A percentile compares a stretch with the other conserved stretches of the same genome.
phyloP scores from a whole-genome alignment of 768 basidiomycete genomes.

The Pluteus cervinus region DNA sequence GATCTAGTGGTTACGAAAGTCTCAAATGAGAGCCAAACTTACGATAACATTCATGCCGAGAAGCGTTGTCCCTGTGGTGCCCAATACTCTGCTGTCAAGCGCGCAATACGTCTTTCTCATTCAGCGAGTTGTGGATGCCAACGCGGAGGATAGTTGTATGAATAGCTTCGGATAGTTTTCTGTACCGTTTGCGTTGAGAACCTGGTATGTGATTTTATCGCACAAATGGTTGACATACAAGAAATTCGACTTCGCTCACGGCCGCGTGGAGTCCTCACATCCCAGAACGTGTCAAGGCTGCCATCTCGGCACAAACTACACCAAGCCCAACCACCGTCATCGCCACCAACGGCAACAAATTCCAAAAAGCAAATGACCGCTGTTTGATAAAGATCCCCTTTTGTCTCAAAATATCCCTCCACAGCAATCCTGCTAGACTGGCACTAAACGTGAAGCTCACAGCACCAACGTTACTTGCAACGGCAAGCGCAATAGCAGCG shows the following conservation, averaged over 20 bases:
- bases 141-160: slow-evolving; percentile 75
- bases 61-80: slow-evolving; percentile 86
- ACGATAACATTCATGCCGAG: slow-evolving; percentile 60
- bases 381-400: slow-evolving; percentile 63
- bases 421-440: slow-evolving; percentile 83
- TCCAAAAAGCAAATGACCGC: slow-evolving; percentile 66
- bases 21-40: slow-evolving; percentile 16
- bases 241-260: no score
- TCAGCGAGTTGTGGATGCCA: slow-evolving; percentile 83
- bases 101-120: slow-evolving; percentile 79
- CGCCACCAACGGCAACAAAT: slow-evolving; percentile 53
- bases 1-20: not conserved
- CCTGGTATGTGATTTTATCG: no score
- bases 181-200: no score
- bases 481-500: slow-evolving; percentile 69
- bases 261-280: no score
- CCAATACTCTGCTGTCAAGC: slow-evolving; percentile 89
- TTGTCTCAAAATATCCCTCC: slow-evolving; percentile 67
- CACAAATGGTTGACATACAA: no score
- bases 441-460: slow-evolving; percentile 86
- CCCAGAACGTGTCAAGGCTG: no score
- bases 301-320: slow-evolving; percentile 75
- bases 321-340: slow-evolving; percentile 64
- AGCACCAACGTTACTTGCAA: slow-evolving; percentile 88
- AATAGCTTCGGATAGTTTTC: no score